Base-by-base conservation (phyloP, 352 stramenopile species). In the Pythium vanterpoolii region DNA sequence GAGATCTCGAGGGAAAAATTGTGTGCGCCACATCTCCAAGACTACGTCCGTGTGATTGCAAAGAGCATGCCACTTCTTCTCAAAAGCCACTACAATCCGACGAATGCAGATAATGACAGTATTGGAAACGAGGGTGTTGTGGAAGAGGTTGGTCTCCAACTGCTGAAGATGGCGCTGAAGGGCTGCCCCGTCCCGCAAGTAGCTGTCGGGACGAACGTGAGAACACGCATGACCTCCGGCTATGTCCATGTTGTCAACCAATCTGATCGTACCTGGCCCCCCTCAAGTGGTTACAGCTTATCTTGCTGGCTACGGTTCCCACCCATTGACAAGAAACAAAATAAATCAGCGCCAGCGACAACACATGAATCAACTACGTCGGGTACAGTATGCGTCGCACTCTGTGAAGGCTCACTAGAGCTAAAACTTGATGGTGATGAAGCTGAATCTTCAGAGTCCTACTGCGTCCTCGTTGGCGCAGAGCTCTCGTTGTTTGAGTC, bases 241-340 rank as follows among this genome's bases (percentile, higher is more conserved):
- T 90, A 90, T 31, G 66, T 89, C 19, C 79, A 90, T 38, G 64
- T 90, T 51, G 72, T 87, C 14, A 88, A 86, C 40, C 77, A 60
- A 48, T 49, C 48, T 9, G 82, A 90, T 58, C 76, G 76, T 28
- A 33, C 74, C 10, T 94, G 84, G 84, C 84, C 84, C 26, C 77
- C 84, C 18, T 66, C 75, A 31, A 87, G 76, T 30, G 84, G 82
- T 11, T 94, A 92, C 46, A 89, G 79, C 0, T 89, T 92, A 64
- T 78, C 78, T 2, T 91, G 78, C 34, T 94, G 84, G 84, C 45
- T 90, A 1, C 66, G 72, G 13, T 86, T 94, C 58, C 76, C 82
- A 36, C 31, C 56, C 0, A 11, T 51, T 8, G 38, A 60, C 11
- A 64, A 47, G 38, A 62, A 45, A 31, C 44, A 36, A 27, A 39